Evolutionary conservation across 2,329 filamentous ascomycete species (phyloP), one percentile per base, ranked within the genome.

Genomic region (Rhexocercosporidium sp.): DNA sequence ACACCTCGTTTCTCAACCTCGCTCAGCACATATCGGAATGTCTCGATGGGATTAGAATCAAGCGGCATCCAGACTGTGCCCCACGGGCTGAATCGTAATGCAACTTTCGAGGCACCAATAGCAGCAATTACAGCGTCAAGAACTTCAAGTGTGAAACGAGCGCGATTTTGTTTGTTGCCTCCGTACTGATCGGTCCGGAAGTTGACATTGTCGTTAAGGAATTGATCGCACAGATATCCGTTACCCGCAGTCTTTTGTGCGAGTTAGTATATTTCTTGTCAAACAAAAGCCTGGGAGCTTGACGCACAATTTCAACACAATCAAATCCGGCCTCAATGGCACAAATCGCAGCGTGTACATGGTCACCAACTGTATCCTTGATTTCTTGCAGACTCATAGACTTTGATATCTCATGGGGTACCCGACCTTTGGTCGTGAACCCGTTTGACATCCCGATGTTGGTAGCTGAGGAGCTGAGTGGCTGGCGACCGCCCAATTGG

Each of bases 71-170:
- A 53, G 3, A 70, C 69, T 2, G 62, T 62, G 8, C 66, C 66
- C 53, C 49, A 90, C 0, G 89, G 89, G 4, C 82, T 85, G 2
- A 92, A 78, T 0, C 88, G 84, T 31, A 90, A 82, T 0, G 82
- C 86, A 1, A 83, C 80, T 11, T 81, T 79, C 1, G 86, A 81
- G 0, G 82, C 73, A 1, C 87, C 88, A 11, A 85, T 77, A 0
- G 84, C 82, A 0, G 79, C 75, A 0, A 78, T 60, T 1, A 81
- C 79, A 69, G 88, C 86, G 16, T 79, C 78, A 62, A 80, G 57
- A 11, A 85, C 81, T 69, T 88, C 85, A 12, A 87, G 69, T 0
- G 78, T 79, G 68, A 88, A 85, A 34, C 84, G 75, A 62, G 80
- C 72, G 62, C 72, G 67, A 53, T 72, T 73, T 41, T 70, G 67